Base-by-base conservation (phyloP, 2,329 filamentous ascomycete genomes). In the Fusarium gaditjirri region DNA sequence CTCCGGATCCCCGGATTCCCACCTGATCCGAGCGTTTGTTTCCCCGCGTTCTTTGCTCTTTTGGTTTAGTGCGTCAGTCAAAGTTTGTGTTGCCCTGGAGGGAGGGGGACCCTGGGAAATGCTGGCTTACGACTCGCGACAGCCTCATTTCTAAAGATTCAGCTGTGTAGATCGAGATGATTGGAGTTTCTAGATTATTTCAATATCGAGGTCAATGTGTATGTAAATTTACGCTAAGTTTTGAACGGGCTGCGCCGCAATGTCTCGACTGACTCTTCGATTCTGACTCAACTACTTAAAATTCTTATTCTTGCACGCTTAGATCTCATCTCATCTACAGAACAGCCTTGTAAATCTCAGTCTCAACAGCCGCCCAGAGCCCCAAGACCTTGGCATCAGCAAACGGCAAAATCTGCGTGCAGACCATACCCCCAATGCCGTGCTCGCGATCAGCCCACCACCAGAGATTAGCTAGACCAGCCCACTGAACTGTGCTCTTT, bases 371-470 rank as follows among this genome's bases (percentile, higher is more conserved):
- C 1, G 58, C 63, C 84, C 84, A 87, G 8, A 87, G 55, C 0
- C 76, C 77, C 38, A 84, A 12, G 3, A 87, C 83, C 6, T 82
- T 78, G 0, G 76, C 62, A 70, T 88, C 84, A 4, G 67, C 83
- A 75, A 88, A 88, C 0, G 87, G 87, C 55, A 89, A 54, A 33
- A 88, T 83, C 76, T 89, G 87, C 6, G 81, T 80, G 41, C 82
- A 83, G 5, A 88, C 78, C 13, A 89, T 84, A 0, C 86, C 87
- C 0, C 84, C 89, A 46, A 91, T 80, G 0, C 88, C 89, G 61
- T 85, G 86, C 76, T 90, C 88, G 11, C 88, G 81, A 78, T 92
- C 90, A 38, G 82, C 82, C 89, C 89, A 92, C 88, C 89, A 92
- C 75, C 83, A 91, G 36, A 87, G 73, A 76, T 91, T 92, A 7